Conservation (phyloP, 106 monocot species). For the Posidonia australis region DNA sequence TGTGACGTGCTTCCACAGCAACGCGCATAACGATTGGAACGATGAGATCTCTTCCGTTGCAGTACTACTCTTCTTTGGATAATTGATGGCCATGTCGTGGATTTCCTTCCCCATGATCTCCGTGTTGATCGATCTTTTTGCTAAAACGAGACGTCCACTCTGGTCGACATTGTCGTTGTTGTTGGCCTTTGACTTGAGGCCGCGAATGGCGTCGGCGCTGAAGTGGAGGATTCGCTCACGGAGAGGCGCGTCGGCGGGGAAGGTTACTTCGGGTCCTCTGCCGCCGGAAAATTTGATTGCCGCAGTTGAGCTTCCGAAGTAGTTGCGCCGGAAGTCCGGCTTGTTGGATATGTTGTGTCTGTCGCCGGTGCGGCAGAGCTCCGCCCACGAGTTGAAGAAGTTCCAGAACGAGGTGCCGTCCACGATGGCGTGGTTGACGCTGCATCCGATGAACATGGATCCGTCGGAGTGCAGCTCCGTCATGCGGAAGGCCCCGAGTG, state of each 20-base stretch:
- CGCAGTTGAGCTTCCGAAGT: constrained; percentile 51
- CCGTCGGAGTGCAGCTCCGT: constrained; percentile 82
- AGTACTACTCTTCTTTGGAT: too few relatives aligned
- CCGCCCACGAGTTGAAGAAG: constrained; percentile 86
- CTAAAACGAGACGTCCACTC: too few relatives aligned
- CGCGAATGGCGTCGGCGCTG: constrained; percentile 25
- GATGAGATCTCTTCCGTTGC: constrained; percentile 70
- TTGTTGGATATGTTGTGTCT: constrained; percentile 20
- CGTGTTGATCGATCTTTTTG: too few relatives aligned
- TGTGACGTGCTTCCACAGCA: constrained; percentile 65
- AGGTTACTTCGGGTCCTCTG: constrained; percentile 33
- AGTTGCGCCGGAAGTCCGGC: constrained; percentile 62
- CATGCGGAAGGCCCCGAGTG: constrained; percentile 64
- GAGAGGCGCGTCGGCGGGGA: constrained; percentile 37
- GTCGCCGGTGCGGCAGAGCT: constrained; percentile 30
- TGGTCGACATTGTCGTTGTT: too few relatives aligned
- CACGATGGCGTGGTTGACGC: constrained; percentile 74
- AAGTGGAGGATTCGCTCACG: constrained; percentile 74
- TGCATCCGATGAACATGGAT: constrained; percentile 60
- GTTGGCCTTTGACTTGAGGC: constrained; percentile 55
- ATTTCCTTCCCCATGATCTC: too few relatives aligned
- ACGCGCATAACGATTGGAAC: constrained; percentile 79
- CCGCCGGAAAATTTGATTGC: constrained; percentile 49
- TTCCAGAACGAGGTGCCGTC: constrained; percentile 96
- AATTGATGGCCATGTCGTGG: too few relatives aligned